These are phyloP conservation scores for Neocucurbitaria cava DNA, from an alignment of 2,329 filamentous ascomycete species.

Conservation along the genomic window DNA sequence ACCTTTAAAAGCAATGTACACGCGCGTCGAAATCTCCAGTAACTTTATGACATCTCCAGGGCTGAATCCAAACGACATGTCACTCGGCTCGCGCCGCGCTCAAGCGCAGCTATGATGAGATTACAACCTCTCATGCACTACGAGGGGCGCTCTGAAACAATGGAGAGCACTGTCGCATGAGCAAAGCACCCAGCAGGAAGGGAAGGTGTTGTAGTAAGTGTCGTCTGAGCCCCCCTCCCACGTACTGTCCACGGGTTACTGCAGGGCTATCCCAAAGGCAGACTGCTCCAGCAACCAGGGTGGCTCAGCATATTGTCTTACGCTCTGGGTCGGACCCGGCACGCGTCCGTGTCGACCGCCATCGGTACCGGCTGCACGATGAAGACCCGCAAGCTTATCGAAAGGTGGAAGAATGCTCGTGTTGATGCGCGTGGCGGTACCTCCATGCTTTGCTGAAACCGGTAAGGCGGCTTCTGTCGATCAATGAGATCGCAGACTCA, in stretches of 20 bases:
- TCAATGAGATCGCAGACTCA: slow-evolving; percentile 26
- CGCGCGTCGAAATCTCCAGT: slow-evolving; percentile 38
- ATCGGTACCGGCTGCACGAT: slow-evolving; percentile 10
- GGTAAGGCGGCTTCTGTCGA: slow-evolving; percentile 9
- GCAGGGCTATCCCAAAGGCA: slow-evolving; percentile 18
- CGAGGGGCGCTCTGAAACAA: slow-evolving; percentile 6
- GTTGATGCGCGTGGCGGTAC: slow-evolving; percentile 20
- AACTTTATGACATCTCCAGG: slow-evolving; percentile 42
- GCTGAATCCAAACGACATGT: slow-evolving; percentile 43
- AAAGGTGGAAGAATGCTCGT: slow-evolving; percentile 9
- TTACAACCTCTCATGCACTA: slow-evolving; percentile 31
- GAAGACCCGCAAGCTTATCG: slow-evolving; percentile 5
- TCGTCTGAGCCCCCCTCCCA: slow-evolving; percentile 15
- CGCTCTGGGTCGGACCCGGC: slow-evolving; percentile 9
- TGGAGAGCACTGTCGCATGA: slow-evolving; percentile 21
- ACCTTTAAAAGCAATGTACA: slow-evolving; percentile 46
- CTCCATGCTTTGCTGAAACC: slow-evolving; percentile 8
- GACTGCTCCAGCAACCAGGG: slow-evolving; percentile 12
- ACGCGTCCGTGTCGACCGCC: slow-evolving; percentile 12
- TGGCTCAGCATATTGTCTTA: slow-evolving; percentile 24
- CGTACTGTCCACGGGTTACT: slow-evolving; percentile 1
- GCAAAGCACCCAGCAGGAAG: slow-evolving; percentile 15
- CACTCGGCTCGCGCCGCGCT: slow-evolving; percentile 31
- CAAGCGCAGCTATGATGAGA: slow-evolving; percentile 27
- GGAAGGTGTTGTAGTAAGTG: slow-evolving; percentile 13